phyloP scores from a whole-genome alignment of 2,329 filamentous ascomycete species.

The Colletotrichum endophyticum region DNA sequence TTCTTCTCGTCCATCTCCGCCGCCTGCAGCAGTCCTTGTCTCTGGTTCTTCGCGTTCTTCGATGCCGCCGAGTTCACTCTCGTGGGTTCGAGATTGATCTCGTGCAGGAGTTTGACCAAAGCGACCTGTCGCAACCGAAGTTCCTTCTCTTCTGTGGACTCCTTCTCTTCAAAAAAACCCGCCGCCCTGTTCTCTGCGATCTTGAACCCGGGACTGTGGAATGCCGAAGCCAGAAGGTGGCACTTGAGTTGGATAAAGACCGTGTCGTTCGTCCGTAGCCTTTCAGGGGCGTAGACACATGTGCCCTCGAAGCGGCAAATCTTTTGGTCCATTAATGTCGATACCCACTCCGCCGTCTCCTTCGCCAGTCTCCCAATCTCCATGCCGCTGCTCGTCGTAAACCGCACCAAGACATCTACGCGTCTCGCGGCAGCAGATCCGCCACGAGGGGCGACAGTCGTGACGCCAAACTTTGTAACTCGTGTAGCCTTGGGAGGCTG shows the following conservation, averaged over 20 bases:
- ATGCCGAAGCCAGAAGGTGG: slow-evolving; percentile 76
- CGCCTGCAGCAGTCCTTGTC: slow-evolving; percentile 84
- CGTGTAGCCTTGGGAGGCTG: slow-evolving; percentile 59
- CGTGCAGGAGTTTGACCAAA: slow-evolving; percentile 86
- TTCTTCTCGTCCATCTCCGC: slow-evolving; percentile 86
- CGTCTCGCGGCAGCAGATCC: slow-evolving; percentile 65
- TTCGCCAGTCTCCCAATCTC: slow-evolving; percentile 89
- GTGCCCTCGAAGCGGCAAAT: slow-evolving; percentile 86
- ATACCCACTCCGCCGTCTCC: slow-evolving; percentile 90
- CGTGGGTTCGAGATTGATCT: slow-evolving; percentile 82
- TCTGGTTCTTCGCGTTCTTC: slow-evolving; percentile 78
- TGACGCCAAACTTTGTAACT: slow-evolving; percentile 42
- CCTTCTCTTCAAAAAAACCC: slow-evolving; percentile 81
- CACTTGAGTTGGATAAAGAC: slow-evolving; percentile 89
- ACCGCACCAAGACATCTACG: slow-evolving; percentile 87
- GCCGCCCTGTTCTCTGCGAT: slow-evolving; percentile 73
- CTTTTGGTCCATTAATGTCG: slow-evolving; percentile 87
- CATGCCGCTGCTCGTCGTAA: slow-evolving; percentile 78
- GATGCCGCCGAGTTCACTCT: slow-evolving; percentile 75
- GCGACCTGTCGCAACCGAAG: slow-evolving; percentile 85
- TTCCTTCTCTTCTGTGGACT: slow-evolving; percentile 84
- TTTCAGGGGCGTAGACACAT: slow-evolving; percentile 88
- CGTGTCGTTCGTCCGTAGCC: slow-evolving; percentile 87
- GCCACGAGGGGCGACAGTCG: slow-evolving; percentile 36
- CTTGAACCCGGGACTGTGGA: slow-evolving; percentile 67